Percentiles rank a stretch among this genome's conserved stretches.
Evolutionary conservation across 179 eudicot genomes (phyloP).

Genomic region (Drosera spatulata): DNA sequence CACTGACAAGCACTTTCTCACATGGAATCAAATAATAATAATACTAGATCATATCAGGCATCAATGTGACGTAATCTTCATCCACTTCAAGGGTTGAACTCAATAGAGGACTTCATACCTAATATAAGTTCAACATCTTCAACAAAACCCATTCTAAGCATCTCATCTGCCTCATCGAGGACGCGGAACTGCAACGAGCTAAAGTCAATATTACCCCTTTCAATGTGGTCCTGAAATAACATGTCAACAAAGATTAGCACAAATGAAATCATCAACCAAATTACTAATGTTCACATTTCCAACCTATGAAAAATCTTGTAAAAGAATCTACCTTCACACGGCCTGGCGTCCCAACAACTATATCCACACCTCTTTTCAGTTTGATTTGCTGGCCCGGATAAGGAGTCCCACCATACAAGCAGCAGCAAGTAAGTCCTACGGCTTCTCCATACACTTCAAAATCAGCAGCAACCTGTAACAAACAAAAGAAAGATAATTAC

Average conservation of each 20-base stretch:
- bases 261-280: no score
- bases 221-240: slow-evolving; percentile 56
- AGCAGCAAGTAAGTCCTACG: slow-evolving; percentile 47
- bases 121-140: slow-evolving; percentile 87
- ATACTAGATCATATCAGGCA: no score
- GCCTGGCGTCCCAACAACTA: slow-evolving; percentile 79
- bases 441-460: slow-evolving; percentile 68
- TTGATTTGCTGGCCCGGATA: slow-evolving; percentile 37
- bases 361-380: slow-evolving; percentile 71
- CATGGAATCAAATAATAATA: not conserved
- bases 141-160: slow-evolving; percentile 93
- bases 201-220: slow-evolving; percentile 63
- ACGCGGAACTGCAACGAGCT: slow-evolving; percentile 75
- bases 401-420: slow-evolving; percentile 81
- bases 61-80: no score
- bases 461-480: slow-evolving; percentile 50
- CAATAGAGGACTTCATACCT: slow-evolving; percentile 25
- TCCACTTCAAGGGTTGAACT: no score
- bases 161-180: slow-evolving; percentile 97
- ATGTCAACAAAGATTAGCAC: not conserved
- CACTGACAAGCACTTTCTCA: not conserved
- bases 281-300: no score
- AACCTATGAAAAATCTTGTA: not conserved
- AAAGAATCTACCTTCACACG: slow-evolving; percentile 56
- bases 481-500: not conserved